A percentile compares a stretch with the other conserved stretches of the same genome.
Evolutionary conservation across 441 rosid genomes (phyloP).

Genomic region (Gossypium davidsonii): DNA sequence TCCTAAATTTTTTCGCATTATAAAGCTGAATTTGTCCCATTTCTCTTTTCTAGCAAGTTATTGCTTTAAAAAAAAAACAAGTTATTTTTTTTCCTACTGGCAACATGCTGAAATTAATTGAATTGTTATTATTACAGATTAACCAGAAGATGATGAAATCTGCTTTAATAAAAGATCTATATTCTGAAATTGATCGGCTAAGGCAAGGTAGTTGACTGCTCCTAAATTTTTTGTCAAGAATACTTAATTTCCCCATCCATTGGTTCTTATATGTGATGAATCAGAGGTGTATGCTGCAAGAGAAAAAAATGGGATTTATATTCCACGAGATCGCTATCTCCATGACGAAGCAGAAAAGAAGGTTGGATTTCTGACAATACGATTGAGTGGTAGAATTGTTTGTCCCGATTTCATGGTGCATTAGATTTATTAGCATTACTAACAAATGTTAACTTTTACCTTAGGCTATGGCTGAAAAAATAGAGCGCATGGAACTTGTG

Average conservation of each 20-base stretch:
- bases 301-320: constrained; percentile 93
- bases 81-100: constrained; percentile 12
- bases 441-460: constrained; percentile 14
- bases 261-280: not conserved
- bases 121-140: constrained; percentile 41
- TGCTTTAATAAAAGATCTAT: constrained; percentile 82
- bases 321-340: constrained; percentile 86
- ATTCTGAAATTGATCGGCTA: constrained; percentile 84
- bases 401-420: constrained; percentile 11
- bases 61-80: not conserved
- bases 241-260: not conserved
- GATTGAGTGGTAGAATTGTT: not conserved
- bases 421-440: constrained; percentile 9
- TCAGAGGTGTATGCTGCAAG: constrained; percentile 96
- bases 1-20: constrained; percentile 1
- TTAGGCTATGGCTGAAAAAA: constrained; percentile 97
- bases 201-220: constrained; percentile 61
- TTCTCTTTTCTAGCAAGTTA: constrained; percentile 8
- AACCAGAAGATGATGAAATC: constrained; percentile 99
- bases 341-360: constrained; percentile 96
- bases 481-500: constrained; percentile 81
- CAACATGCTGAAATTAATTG: constrained; percentile 17
- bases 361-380: constrained; percentile 35
- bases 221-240: constrained; percentile 11
- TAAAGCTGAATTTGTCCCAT: not conserved